Base-by-base conservation (phyloP, 805 yeast genomes). In the Candida xyloterini region DNA sequence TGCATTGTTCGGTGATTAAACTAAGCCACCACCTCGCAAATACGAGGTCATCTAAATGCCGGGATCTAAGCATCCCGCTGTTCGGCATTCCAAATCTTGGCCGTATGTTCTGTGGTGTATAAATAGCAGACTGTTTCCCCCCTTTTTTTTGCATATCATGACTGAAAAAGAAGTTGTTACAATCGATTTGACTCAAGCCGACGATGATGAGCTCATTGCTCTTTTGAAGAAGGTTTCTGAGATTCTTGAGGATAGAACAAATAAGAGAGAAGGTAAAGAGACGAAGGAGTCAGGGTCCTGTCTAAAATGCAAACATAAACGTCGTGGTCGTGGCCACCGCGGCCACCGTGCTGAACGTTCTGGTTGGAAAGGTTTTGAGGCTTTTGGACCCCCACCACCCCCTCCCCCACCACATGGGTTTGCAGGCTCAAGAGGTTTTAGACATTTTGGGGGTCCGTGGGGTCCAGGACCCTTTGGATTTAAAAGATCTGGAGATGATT, bases 141-240 rank as follows among this genome's bases (percentile, higher is more conserved):
- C 16, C 13, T 7, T 13, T 18, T 15, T 16, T 5, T 16, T 16
- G 20, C 20, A 11, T 15, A 30, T 24, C 32, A 37, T 37, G 40
- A 30, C 35, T 8, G 40, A 37, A 22, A 37, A 30, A 30, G 35
- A 30, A 29, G 24, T 24, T 16, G 3, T 20, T 10, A 30, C 32
- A 7, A 27, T 31, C 11, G 24, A 31, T 11, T 14, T 38, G 13
- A 7, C 11, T 5, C 21, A 31, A 10, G 36, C 42, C 10, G 14
- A 34, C 5, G 33, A 31, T 8, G 33, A 27, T 15, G 36, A 38
- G 27, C 33, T 38, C 11, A 8, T 32, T 15, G 33, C 31, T n/a
- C 11, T 38, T 10, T 15, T 32, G 16, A 15, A 21, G 18, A 31
- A 32, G 13, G 25, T 27, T n/a, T 15, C 28, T 8, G 28, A 26